Percentiles rank a stretch among this genome's conserved stretches.
phyloP scores from a whole-genome alignment of 1,139 yeast species.

The Sugiyamaella xylanicola region DNA sequence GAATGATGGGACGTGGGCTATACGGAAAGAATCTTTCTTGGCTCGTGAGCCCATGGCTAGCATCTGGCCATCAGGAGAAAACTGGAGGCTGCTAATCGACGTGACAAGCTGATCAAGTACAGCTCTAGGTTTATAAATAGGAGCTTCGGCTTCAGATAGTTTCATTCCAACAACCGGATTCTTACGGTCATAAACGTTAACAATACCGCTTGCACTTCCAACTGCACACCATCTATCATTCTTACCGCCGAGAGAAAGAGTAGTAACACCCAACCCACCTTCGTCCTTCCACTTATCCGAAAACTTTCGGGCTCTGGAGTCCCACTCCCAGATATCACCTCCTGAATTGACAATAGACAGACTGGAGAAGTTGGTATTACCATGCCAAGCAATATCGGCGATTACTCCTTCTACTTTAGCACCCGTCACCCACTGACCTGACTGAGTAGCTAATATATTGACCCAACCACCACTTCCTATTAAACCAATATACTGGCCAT shows the following conservation, averaged over 20 bases:
- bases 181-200: slow-evolving; percentile 74
- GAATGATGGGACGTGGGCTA: slow-evolving; percentile 87
- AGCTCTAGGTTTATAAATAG: slow-evolving; percentile 45
- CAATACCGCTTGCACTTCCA: slow-evolving; percentile 88
- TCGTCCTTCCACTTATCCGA: slow-evolving; percentile 80
- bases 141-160: slow-evolving; percentile 33
- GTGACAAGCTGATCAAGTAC: slow-evolving; percentile 80
- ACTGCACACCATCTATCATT: slow-evolving; percentile 81
- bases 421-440: slow-evolving; percentile 85
- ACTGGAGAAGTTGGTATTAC: slow-evolving; percentile 39
- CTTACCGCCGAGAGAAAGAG: slow-evolving; percentile 76
- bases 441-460: slow-evolving; percentile 69
- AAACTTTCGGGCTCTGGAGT: slow-evolving; percentile 52
- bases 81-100: slow-evolving; percentile 69
- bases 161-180: slow-evolving; percentile 35
- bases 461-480: slow-evolving; percentile 91
- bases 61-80: slow-evolving; percentile 88
- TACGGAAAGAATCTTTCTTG: slow-evolving; percentile 78
- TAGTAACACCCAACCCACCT: slow-evolving; percentile 83
- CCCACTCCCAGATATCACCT: slow-evolving; percentile 95
- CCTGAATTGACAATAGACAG: slow-evolving; percentile 65
- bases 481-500: slow-evolving; percentile 73
- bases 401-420: slow-evolving; percentile 87
- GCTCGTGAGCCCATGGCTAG: slow-evolving; percentile 84
- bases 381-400: slow-evolving; percentile 78